These are phyloP conservation scores for Phytopythium boreale DNA, from an alignment of 352 stramenopile species.

Conservation along the genomic window DNA sequence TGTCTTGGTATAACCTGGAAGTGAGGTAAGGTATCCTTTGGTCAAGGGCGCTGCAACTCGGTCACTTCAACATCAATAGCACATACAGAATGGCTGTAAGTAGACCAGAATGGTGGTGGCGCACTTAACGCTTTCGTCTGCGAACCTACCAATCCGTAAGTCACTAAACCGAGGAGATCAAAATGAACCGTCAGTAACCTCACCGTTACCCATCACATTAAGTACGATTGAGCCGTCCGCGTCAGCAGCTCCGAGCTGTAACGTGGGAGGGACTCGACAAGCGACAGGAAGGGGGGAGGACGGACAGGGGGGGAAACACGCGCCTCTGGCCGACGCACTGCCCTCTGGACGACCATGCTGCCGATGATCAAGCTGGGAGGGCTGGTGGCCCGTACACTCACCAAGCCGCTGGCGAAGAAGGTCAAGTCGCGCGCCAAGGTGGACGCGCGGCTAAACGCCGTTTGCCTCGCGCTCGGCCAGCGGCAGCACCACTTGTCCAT, in stretches of 20 bases:
- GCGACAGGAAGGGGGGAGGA: background rate
- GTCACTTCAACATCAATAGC: too few species aligned
- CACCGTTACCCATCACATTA: too few species aligned
- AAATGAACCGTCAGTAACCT: too few species aligned
- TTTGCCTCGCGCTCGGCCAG: conserved; percentile 65
- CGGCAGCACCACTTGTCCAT: conserved; percentile 58
- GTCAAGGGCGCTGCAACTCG: too few species aligned
- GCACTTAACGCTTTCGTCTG: background rate
- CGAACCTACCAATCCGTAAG: background rate
- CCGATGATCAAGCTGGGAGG: conserved; percentile 85
- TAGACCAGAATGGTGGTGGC: background rate
- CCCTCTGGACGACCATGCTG: conserved; percentile 25
- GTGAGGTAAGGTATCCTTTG: too few species aligned
- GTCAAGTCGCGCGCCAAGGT: conserved; percentile 88
- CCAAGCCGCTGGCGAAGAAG: conserved; percentile 87
- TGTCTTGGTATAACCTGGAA: too few species aligned
- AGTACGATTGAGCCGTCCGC: too few species aligned
- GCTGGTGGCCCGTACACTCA: conserved; percentile 77
- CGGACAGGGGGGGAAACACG: background rate
- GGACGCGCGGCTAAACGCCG: conserved; percentile 50
- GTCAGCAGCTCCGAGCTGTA: too few species aligned
- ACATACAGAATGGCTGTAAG: background rate
- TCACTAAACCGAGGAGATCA: background rate
- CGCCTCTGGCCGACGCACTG: background rate
- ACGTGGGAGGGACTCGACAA: background rate